Base-by-base conservation (phyloP, 306 rosid genomes). In the Cercis canadensis region DNA sequence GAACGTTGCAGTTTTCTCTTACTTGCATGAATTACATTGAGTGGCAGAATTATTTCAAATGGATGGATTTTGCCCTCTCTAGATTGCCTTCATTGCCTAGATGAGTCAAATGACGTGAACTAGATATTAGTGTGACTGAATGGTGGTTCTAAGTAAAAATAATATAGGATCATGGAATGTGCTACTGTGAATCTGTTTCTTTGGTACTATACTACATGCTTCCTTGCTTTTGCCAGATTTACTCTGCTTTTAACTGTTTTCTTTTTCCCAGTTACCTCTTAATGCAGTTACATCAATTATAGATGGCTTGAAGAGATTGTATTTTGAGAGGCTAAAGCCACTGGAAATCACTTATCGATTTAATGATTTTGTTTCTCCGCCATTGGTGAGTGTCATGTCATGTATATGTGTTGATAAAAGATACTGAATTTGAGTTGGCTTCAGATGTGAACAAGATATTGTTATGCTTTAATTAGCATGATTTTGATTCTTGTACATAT, bases 251-350 rank as follows among this genome's bases (percentile, higher is more conserved):
- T 63, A 17, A 46, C 37, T 14, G 24, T 64, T 76, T 70, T 32
- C 17, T 65, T 69, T 64, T 72, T 67, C 43, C 41, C 86, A 91
- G 99, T 45, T 89, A 51, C 85, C 99, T 56, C 78, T 53, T 45
- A 72, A 50, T 64, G 81, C 89, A 44, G 96, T 94, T 37, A 94
- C 99, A 62, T 94, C 99, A 55, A 91, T 94, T 66, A 36, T 71
- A 73, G 96, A 94, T 74, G 99, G 97, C 62, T 80, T 94, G 81
- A 94, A 91, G 84, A 91, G 67, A 77, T 66, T 94, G 78, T 91
- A 94, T 54, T 65, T 49, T 33, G 95, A 91, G 80, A 91, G 86
- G 75, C 81, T 94, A 11, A 89, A 89, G 89, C 99, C 97, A 6
- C 18, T 94, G 85, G 99, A 94, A 87, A 73, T 62, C 40, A 33